Evolutionary conservation across 2,329 filamentous ascomycete genomes (phyloP), one percentile per base, ranked within the genome.

Genomic region (Cladosporium colombiae): DNA sequence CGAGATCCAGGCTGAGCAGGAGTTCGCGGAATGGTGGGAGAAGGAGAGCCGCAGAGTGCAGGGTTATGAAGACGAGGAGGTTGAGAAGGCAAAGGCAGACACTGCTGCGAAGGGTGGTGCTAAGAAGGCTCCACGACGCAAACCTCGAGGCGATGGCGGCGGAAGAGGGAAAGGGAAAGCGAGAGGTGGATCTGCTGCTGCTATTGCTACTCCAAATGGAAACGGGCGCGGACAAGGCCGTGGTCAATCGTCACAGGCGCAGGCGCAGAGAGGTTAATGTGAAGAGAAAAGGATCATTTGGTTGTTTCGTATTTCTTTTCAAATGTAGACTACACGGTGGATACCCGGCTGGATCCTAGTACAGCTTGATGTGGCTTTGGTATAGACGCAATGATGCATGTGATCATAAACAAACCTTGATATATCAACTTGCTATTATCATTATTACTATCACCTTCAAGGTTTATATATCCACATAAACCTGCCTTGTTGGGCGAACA

Each of bases 21-120:
- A 92, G 61, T 99, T 99, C 76, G 92, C 97, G 75, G 89, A 96
- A 76, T 97, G 93, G 93, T 97, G 93, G 93, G 92, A 96, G 70
- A 88, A 91, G 68, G 93, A 97, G 77, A 92, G 89, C 72, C 84
- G 85, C 67, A 84, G 91, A 31, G 86, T 90, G 44, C 73, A 75
- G 59, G 56, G 56, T 7, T 46, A 46, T 16, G 23, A 40, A 10
- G 37, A 44, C 13, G 74, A 76, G 60, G 72, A 68, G 2, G 72
- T 74, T 62, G 50, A 55, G 14, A 44, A 40, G 10, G 50, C 23
- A 3, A 63, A 63, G 35, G 61, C 49, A 6, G 50, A 53, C 29
- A 11, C 8, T 23, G 49, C 31, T 23, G 33, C 50, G 5, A 60
- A 65, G n/a, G 68, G 68, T 21, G 62, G 49, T 52, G 62, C 58